These are phyloP conservation scores for Lepiota subincarnata DNA, from an alignment of 768 basidiomycete genomes.

Conservation along the genomic window DNA sequence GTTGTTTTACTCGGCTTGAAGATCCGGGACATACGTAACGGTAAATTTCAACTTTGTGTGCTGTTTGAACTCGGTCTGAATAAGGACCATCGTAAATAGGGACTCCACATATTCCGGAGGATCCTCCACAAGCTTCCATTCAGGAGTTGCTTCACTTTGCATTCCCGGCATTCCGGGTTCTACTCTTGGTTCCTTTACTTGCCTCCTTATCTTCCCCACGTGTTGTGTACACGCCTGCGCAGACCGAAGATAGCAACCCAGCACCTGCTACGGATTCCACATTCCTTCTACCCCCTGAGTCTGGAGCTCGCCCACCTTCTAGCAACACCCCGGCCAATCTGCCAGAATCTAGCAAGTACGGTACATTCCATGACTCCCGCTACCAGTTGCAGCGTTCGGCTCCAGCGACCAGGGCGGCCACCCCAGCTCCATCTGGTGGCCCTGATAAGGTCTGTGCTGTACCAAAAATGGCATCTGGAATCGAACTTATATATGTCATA, in stretches of 20 bases:
- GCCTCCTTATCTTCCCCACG: slow-evolving; percentile 60
- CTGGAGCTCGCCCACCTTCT: slow-evolving; percentile 40
- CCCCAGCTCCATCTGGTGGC: slow-evolving; percentile 39
- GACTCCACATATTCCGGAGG: slow-evolving; percentile 27
- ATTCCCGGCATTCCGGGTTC: slow-evolving; percentile 62
- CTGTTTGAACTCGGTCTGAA: slow-evolving; percentile 8
- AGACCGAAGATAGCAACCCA: slow-evolving; percentile 35
- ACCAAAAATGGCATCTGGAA: neutral
- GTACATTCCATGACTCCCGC: slow-evolving; percentile 59
- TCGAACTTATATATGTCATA: slow-evolving; percentile 17
- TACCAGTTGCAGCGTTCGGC: slow-evolving; percentile 49
- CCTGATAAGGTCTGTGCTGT: slow-evolving; percentile 35
- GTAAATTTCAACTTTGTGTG: slow-evolving; percentile 24
- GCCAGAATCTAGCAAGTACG: slow-evolving; percentile 57
- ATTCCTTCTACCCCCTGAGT: slow-evolving; percentile 52
- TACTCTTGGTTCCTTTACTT: slow-evolving; percentile 59
- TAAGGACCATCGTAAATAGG: slow-evolving; percentile 10
- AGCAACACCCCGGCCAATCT: slow-evolving; percentile 43
- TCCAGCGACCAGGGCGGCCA: slow-evolving; percentile 51
- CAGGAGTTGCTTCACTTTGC: slow-evolving; percentile 33
- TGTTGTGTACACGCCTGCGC: slow-evolving; percentile 54
- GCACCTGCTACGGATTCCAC: slow-evolving; percentile 43
- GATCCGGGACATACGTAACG: slow-evolving; percentile 29
- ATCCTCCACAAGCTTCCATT: slow-evolving; percentile 22
- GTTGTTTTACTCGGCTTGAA: slow-evolving; percentile 48